phyloP scores from a whole-genome alignment of 208 protist genomes.

The Dictyostelium gargantuum region DNA sequence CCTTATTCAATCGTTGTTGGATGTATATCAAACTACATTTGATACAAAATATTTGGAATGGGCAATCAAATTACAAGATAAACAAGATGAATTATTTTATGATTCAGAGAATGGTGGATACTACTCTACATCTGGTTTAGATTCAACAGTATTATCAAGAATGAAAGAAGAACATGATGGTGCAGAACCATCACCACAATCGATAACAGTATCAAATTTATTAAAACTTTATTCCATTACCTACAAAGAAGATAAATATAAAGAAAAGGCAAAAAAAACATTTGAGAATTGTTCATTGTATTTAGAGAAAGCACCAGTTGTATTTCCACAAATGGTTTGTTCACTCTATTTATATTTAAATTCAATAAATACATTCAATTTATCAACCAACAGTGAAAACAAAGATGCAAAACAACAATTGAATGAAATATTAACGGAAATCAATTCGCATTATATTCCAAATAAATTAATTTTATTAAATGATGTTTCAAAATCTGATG shows the following conservation, averaged over 20 bases:
- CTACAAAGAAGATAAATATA: neutral
- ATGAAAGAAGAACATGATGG: slow-evolving; percentile 67
- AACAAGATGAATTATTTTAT: slow-evolving; percentile 41
- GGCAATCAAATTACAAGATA: slow-evolving; percentile 34
- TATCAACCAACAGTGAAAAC: neutral
- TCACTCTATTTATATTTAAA: neutral
- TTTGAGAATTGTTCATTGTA: neutral
- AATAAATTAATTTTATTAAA: neutral
- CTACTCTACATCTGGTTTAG: neutral
- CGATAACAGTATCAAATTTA: neutral
- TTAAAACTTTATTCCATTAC: slow-evolving; percentile 22
- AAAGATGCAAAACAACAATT: neutral
- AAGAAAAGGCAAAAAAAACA: neutral
- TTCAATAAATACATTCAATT: neutral
- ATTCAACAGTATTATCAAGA: neutral
- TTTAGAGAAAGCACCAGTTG: slow-evolving; percentile 31
- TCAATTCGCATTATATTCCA: neutral
- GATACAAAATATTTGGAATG: slow-evolving; percentile 11
- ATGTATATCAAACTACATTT: slow-evolving; percentile 52
- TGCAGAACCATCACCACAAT: slow-evolving; percentile 57
- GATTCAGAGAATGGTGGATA: slow-evolving; percentile 38
- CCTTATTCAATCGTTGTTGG: slow-evolving; percentile 54
- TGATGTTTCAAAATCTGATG: neutral
- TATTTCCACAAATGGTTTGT: slow-evolving; percentile 36
- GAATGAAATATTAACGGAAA: neutral